Percentiles rank a stretch among this genome's conserved stretches.
Conservation (phyloP, 2,329 filamentous ascomycete species). For the Cladosporium sp. region DNA sequence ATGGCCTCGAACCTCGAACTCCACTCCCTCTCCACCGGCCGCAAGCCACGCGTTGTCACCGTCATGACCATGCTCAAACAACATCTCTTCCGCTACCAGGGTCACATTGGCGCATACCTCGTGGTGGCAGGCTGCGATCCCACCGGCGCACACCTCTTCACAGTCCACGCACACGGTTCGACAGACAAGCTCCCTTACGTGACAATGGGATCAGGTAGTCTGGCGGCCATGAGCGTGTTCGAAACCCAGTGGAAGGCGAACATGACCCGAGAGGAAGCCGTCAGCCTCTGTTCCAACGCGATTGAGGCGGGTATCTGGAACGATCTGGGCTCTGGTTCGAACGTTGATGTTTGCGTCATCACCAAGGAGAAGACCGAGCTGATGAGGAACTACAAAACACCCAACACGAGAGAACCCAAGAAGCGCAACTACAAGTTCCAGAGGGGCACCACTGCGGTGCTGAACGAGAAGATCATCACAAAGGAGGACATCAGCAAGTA, state of each 20-base stretch:
- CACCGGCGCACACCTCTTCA: constrained; percentile 92
- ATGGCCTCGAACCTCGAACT: constrained; percentile 99
- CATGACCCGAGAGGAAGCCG: constrained; percentile 76
- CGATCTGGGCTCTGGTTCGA: constrained; percentile 93
- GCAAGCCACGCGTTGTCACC: constrained; percentile 94
- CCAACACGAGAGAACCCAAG: constrained; percentile 89
- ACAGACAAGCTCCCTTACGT: constrained; percentile 99
- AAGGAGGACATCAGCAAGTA: constrained; percentile 94
- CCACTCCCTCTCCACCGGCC: constrained; percentile 92
- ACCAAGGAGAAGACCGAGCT: constrained; percentile 92
- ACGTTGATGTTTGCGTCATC: constrained; percentile 96
- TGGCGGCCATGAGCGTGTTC: constrained; percentile 97
- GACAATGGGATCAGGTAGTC: constrained; percentile 94
- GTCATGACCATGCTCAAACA: constrained; percentile 99
- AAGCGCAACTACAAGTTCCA: constrained; percentile 89
- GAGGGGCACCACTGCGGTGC: constrained; percentile 88
- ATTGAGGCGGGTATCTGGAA: constrained; percentile 98
- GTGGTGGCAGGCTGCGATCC: constrained; percentile 96
- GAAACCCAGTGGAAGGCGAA: constrained; percentile 90
- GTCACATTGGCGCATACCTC: constrained; percentile 95
- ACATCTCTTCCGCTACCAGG: constrained; percentile 97
- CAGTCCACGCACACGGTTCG: constrained; percentile 95
- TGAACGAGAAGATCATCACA: constrained; percentile 95
- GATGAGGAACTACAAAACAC: constrained; percentile 88
- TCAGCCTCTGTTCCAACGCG: constrained; percentile 79